Conservation (phyloP, 2,329 filamentous ascomycete species). For the Fusarium pseudoanthophilum region DNA sequence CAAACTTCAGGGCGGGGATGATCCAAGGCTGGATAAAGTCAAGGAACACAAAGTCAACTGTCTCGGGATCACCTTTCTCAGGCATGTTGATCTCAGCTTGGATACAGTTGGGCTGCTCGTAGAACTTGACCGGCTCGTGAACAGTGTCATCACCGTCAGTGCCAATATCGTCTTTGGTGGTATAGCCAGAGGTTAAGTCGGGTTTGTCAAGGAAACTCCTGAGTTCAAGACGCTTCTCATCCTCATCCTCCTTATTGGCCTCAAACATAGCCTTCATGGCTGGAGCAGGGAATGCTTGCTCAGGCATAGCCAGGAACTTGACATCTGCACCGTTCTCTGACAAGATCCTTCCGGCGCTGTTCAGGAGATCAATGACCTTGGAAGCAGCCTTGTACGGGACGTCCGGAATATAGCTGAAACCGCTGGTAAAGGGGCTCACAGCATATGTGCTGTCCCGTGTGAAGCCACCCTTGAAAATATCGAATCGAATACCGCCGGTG, state of each 20-base stretch:
- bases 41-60: constrained; percentile 88
- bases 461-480: constrained; percentile 92
- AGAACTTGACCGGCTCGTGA: constrained; percentile 79
- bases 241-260: constrained; percentile 28
- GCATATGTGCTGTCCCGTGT: constrained; percentile 88
- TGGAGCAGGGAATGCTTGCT: constrained; percentile 50
- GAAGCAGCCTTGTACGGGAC: constrained; percentile 82
- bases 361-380: constrained; percentile 71
- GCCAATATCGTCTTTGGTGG: constrained; percentile 85
- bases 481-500: constrained; percentile 92
- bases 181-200: constrained; percentile 77
- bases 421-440: constrained; percentile 87
- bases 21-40: constrained; percentile 91
- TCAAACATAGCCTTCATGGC: constrained; percentile 24
- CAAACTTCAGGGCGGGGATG: constrained; percentile 75
- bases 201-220: constrained; percentile 48
- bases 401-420: constrained; percentile 79
- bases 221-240: constrained; percentile 48
- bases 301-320: constrained; percentile 61
- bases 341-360: constrained; percentile 64
- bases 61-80: constrained; percentile 67
- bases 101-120: constrained; percentile 84
- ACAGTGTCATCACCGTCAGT: constrained; percentile 90
- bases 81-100: constrained; percentile 75
- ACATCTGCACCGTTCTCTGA: constrained; percentile 51